phyloP scores from a whole-genome alignment of 331 rosid species.

The Rosa hybrid region DNA sequence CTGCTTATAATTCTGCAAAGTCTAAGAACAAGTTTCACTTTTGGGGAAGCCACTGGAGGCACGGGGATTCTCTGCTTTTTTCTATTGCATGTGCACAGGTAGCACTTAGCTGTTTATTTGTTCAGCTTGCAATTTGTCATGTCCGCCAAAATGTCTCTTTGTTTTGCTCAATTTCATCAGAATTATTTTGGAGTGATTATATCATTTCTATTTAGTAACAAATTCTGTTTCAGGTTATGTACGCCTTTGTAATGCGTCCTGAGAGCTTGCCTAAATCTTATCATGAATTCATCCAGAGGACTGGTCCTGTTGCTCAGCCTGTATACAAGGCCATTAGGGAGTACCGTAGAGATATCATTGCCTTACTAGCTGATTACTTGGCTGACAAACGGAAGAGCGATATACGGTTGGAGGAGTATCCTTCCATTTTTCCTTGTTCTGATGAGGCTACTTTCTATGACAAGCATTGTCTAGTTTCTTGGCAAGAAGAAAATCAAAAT shows the following conservation, averaged over 20 bases:
- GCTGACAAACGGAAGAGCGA: constrained; percentile 46
- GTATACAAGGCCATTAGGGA: constrained; percentile 96
- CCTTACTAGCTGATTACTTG: constrained; percentile 71
- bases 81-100: constrained; percentile 96
- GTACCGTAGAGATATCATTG: constrained; percentile 68
- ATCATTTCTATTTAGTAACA: neutral
- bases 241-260: constrained; percentile 95
- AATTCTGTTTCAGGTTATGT: constrained; percentile 73
- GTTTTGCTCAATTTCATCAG: neutral
- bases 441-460: neutral
- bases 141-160: neutral
- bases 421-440: constrained; percentile 78
- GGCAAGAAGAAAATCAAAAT: too few species aligned
- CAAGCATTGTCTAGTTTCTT: too few species aligned
- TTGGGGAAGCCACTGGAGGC: constrained; percentile 99
- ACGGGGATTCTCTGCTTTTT: constrained; percentile 91
- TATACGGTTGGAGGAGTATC: constrained; percentile 77
- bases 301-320: constrained; percentile 92
- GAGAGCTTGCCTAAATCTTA: constrained; percentile 92
- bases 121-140: neutral
- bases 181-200: neutral
- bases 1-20: constrained; percentile 95
- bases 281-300: constrained; percentile 89
- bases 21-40: constrained; percentile 88
- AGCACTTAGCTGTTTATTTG: constrained; percentile 8